Conservation (phyloP, 2,329 filamentous ascomycete genomes). For the Microdochium trichocladiopsis region DNA sequence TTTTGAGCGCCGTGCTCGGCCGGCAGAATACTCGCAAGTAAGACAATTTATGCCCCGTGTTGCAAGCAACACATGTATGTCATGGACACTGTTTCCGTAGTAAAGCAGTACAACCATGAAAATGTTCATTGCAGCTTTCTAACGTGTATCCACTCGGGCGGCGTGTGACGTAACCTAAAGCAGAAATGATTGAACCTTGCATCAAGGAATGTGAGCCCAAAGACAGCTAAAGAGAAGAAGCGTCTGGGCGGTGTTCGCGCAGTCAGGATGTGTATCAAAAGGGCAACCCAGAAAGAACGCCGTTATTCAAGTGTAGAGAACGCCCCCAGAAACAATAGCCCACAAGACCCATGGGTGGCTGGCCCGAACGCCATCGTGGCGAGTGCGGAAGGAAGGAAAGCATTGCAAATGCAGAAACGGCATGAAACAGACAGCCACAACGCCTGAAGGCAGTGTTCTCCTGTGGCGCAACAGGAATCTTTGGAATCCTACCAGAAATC, state of each 20-base stretch:
- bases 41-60: too few species aligned
- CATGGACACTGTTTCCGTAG: background rate
- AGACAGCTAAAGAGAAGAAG: background rate
- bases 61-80: background rate
- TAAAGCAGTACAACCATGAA: background rate
- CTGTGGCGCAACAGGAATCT: too few species aligned
- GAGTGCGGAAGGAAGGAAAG: too few species aligned
- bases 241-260: background rate
- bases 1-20: too few species aligned
- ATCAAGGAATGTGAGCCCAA: background rate
- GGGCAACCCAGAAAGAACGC: too few species aligned
- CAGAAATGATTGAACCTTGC: background rate
- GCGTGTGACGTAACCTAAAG: background rate
- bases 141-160: background rate
- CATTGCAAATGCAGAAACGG: conserved; percentile 7
- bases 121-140: background rate
- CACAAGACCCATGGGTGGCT: too few species aligned
- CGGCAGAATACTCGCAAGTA: too few species aligned
- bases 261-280: background rate
- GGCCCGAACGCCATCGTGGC: too few species aligned
- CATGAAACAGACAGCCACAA: conserved; percentile 3
- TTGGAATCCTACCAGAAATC: too few species aligned
- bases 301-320: too few species aligned
- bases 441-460: too few species aligned
- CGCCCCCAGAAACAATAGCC: too few species aligned